Base-by-base conservation (phyloP, 805 yeast genomes). In the Candida loeiensis region DNA sequence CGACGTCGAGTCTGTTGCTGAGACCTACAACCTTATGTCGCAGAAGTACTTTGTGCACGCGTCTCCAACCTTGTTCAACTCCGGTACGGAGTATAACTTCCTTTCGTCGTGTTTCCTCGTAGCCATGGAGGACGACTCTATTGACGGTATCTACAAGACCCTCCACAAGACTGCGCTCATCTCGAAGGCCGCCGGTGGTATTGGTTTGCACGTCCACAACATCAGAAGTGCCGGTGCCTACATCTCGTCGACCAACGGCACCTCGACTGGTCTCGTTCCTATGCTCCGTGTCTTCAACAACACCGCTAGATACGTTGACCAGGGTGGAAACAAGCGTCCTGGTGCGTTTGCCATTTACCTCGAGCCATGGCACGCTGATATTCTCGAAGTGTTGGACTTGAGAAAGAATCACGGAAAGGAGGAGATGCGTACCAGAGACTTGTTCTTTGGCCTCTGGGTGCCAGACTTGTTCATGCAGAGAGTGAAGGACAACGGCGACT, bases 21-120 rank as follows among this genome's bases (percentile, higher is more conserved):
- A 90, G 62, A 88, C 97, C 9, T 91, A 90, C 63, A 76, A 85
- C 49, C 56, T 72, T 56, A 77, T 77, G 82, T 77, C 82, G 14
- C 73, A 72, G 57, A 66, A 76, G 51, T 74, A 59, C 56, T 77
- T 76, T 61, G 76, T 79, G 25, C 82, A 77, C 55, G 82, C 80
- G 36, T 76, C 81, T 22, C 82, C 82, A 37, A 77, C 82, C 18
- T 66, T 77, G 45, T 77, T 77, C 62, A 77, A 77, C 51, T 78
- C 82, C 20, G 82, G 82, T 55, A 77, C 82, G 27, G 79, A 79
- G 39, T 65, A 58, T 45, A 79, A 80, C 14, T 79, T 74, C 54
- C 71, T 77, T 79, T 76, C 80, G 15, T 77, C 82, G 18, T 77
- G 82, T 59, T 77, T 77, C 73, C 66, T 77, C 42, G 76, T 77